Evolutionary conservation across 257 asterid genomes (phyloP), one percentile per base, ranked within the genome.

Genomic region (Nicotiana otophora): DNA sequence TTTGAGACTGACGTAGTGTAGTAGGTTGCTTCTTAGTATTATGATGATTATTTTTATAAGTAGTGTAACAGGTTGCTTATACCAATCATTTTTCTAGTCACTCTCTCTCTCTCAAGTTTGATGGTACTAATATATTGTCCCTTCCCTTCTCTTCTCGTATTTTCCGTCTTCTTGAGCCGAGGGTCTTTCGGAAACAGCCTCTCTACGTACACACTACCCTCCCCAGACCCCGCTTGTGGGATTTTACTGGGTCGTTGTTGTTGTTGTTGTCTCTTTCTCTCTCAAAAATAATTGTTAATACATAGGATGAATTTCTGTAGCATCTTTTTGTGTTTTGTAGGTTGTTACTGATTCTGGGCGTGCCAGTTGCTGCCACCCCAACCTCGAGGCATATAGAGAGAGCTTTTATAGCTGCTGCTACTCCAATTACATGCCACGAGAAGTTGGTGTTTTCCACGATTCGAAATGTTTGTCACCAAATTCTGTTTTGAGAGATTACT

Each of bases 341-440:
- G 96, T 93, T 80, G 98, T 94, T 60, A 92, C 98, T 33, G 93
- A 89, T 90, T 94, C 98, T 67, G 98, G 99, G 51, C 95, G 98
- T 81, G 94, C 92, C 53, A 96, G 94, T 89, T 90, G 99, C 97
- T 26, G 91, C 99, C 82, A 92, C 95, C 62, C 99, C 98, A 16
- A 92, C 97, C 62, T 80, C 93, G 85, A 89, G 94, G 90, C 98
- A 95, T 80, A 96, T 93, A 66, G 95, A 96, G 84, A 89, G 99
- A 85, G 97, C 97, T 88, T 95, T 97, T 80, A 91, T 92, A 81
- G 97, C 98, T 84, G 97, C 99, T 48, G 97, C 98, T 64, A 94
- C 99, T 82, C 99, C 98, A 51, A 92, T 94, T 81, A 91, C 98
- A 78, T 94, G 90, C 84, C 92, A 92, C 84, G 84, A 97, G 80